Evolutionary conservation across 2,329 filamentous ascomycete species (phyloP).

Genomic region (Plenodomus lindquistii): DNA sequence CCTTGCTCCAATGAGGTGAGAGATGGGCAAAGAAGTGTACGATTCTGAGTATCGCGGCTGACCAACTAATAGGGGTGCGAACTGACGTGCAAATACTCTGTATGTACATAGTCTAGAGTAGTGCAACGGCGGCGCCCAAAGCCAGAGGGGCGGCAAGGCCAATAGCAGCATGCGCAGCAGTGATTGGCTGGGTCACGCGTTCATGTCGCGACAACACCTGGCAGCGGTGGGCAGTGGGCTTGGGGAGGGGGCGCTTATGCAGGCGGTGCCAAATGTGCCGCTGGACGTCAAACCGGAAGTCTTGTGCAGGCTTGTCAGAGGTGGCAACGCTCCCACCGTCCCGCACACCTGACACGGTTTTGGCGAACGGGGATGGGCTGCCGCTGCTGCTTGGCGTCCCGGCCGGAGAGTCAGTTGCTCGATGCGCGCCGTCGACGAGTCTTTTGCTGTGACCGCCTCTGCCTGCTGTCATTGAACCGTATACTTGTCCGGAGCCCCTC

Average conservation of each 20-base stretch:
- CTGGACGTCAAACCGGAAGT: slow-evolving; percentile 11
- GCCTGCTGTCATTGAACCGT: slow-evolving; percentile 12
- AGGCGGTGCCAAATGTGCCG: slow-evolving; percentile 10
- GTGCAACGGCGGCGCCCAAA: no score
- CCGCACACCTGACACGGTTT: slow-evolving; percentile 12
- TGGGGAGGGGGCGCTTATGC: slow-evolving; percentile 16
- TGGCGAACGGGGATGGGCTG: slow-evolving; percentile 18
- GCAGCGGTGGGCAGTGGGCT: slow-evolving; percentile 1
- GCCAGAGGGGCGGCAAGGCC: no score
- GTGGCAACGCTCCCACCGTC: slow-evolving; percentile 12
- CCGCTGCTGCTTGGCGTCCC: slow-evolving; percentile 14
- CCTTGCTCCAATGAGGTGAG: no score
- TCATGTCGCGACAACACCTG: no score
- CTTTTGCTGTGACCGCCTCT: no score
- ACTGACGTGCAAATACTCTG: no score
- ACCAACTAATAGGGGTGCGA: slow-evolving; percentile 6
- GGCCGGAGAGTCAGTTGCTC: slow-evolving; percentile 9
- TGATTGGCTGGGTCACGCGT: slow-evolving; percentile 14
- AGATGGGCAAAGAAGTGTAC: no score
- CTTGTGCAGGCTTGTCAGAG: slow-evolving; percentile 8
- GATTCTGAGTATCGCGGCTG: no score
- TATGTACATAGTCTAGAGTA: no score
- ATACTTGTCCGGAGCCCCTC: slow-evolving; percentile 10
- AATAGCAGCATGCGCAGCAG: no score
- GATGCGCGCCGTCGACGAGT: neutral